Evolutionary conservation across 2,329 filamentous ascomycete genomes (phyloP), one percentile per base, ranked within the genome.

Genomic region (Beauveria medogensis): DNA sequence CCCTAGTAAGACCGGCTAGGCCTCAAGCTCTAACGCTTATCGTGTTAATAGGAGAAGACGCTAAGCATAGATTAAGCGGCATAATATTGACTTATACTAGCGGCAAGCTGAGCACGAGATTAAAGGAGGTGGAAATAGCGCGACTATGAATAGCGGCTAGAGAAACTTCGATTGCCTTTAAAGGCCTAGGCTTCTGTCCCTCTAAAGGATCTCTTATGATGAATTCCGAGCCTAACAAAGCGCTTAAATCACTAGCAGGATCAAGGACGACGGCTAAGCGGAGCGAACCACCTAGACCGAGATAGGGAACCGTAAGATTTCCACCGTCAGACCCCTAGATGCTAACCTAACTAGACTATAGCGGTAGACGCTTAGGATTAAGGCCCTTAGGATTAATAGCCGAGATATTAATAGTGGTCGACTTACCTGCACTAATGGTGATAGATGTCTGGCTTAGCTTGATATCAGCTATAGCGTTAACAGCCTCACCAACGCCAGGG

Each of bases 321-420:
- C n/a, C 56, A 26, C 61, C 61, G 30, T 63, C 61, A 26, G 63
- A 63, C 3, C 58, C 58, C 18, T 54, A 16, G 28, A 64, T 41
- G 50, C 41, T 20, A 18, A 64, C 18, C 61, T 58, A 64, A 41
- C 63, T 59, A n/a, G 63, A 64, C 63, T 55, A 63, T 7, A 64
- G 5, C 9, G 58, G 58, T 40, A 64, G 51, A 20, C 58, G 58
- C 50, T 51, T 1, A 6, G 50, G n/a, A 40, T 52, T 18, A 8
- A 51, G 50, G 28, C 30, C 30, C n/a, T 3, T 40, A 1, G 50
- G 50, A 24, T 52, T n/a, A 4, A 22, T 37, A n/a, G 50, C 30
- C 30, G 50, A 52, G n/a, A 52, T 5, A 37, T 52, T 40, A 5
- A 64, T 30, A 2, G 43, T 57, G 37, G 26, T 40, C n/a, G 55